Evolutionary conservation across 2,329 filamentous ascomycete species (phyloP).

Genomic region (Chaetothyriales sp.): DNA sequence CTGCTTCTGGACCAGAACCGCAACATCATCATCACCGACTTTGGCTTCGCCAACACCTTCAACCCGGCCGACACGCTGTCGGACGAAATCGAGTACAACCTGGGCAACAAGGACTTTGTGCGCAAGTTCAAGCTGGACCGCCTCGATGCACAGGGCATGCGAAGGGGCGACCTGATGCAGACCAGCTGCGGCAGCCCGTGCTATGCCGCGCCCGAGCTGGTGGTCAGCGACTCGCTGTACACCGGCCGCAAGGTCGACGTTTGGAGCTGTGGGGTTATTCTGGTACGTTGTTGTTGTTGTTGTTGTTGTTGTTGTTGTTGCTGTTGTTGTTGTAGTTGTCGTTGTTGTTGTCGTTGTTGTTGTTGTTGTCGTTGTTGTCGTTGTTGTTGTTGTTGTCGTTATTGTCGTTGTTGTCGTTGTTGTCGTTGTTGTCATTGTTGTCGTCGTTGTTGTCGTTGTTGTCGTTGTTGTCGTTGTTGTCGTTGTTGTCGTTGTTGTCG

Average conservation of each 20-base stretch:
- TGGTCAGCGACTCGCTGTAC: constrained; percentile 94
- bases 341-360: too few relatives aligned
- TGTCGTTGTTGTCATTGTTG: too few relatives aligned
- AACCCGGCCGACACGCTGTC: constrained; percentile 74
- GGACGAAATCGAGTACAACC: constrained; percentile 77
- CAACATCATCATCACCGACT: constrained; percentile 99
- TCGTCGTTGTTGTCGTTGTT: too few relatives aligned
- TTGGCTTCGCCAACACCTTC: constrained; percentile 97
- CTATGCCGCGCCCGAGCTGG: constrained; percentile 90
- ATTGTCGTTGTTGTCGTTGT: too few relatives aligned
- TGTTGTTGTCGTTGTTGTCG: too few relatives aligned
- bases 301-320: too few relatives aligned
- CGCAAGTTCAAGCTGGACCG: constrained; percentile 76
- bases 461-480: too few relatives aligned
- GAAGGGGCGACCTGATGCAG: constrained; percentile 93
- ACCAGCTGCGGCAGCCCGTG: constrained; percentile 97
- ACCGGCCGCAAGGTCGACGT: constrained; percentile 97
- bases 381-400: too few relatives aligned
- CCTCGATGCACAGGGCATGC: constrained; percentile 56
- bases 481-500: too few relatives aligned
- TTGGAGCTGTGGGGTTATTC: constrained; percentile 96
- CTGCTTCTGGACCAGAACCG: constrained; percentile 86
- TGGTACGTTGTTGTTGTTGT: constrained; percentile 51
- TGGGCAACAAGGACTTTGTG: constrained; percentile 77
- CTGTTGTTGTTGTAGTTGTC: too few relatives aligned